A percentile compares a stretch with the other conserved stretches of the same genome.
Conservation (phyloP, 768 basidiomycete genomes). For the Exidia glandulosa region DNA sequence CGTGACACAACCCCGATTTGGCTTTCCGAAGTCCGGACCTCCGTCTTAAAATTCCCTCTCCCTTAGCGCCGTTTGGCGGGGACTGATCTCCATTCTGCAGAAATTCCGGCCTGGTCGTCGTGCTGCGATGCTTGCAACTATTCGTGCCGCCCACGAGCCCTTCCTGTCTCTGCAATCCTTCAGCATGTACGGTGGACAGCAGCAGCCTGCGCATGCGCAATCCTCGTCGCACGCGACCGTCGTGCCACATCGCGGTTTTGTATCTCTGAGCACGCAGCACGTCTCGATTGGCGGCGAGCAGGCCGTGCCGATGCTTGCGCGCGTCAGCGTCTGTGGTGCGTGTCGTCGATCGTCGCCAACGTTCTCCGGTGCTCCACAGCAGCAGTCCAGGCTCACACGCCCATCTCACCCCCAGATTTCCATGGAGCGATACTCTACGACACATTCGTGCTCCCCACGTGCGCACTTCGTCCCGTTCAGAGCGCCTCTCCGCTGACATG, state of each 20-base stretch:
- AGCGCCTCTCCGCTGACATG: background rate
- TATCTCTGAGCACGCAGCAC: slow-evolving; percentile 34
- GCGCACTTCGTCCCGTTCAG: slow-evolving; percentile 9
- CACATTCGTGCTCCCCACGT: slow-evolving; percentile 46
- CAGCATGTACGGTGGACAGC: no score
- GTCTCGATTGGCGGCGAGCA: slow-evolving; percentile 29
- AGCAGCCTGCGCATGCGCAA: background rate
- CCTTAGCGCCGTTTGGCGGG: no score
- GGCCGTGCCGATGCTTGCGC: slow-evolving; percentile 44
- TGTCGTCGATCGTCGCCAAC: background rate
- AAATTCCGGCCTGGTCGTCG: no score
- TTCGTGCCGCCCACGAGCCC: no score
- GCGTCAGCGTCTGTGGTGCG: slow-evolving; percentile 1
- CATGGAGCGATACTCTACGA: slow-evolving; percentile 34
- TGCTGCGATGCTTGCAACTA: no score
- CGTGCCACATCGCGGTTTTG: slow-evolving; percentile 17
- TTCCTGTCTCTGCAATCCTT: no score
- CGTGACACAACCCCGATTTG: background rate
- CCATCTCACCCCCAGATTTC: slow-evolving; percentile 41
- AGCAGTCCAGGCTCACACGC: no score
- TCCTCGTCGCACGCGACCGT: background rate
- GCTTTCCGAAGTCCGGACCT: background rate
- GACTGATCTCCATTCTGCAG: no score
- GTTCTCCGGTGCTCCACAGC: background rate
- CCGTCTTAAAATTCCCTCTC: background rate